Evolutionary conservation across 2,329 filamentous ascomycete species (phyloP), one percentile per base, ranked within the genome.

Genomic region (Fusarium devonianum): DNA sequence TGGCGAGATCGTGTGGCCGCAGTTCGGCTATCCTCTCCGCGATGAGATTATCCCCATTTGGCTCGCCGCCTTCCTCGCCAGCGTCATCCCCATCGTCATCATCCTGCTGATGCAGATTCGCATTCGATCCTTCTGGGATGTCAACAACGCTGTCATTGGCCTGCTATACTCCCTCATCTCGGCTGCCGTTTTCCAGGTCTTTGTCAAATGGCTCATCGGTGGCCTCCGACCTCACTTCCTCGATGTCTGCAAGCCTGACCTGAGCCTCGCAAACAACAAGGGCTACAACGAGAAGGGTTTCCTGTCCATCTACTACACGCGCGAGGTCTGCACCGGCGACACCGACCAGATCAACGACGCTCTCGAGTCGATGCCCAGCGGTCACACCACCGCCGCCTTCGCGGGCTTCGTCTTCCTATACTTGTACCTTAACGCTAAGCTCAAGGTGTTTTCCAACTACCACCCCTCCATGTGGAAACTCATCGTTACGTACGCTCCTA

Each of bases 391-490:
- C 0, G 87, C 87, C 1, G 87, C 86, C 0, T 90, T 90, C 49
- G 86, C 85, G 0, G 87, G 86, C 5, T 87, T 89, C 60, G 78
- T 89, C 16, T 91, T 82, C 66, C 73, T 91, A 3, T 87, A 80
- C 59, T 75, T 91, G 2, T 92, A 90, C 73, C 80, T 92, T 33
- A 91, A 91, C 69, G 88, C 86, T 36, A 91, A 91, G 74, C 78
- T 92, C 58, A 91, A 90, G 77, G 81, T 90, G 46, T 90, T 85
- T 62, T 75, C 82, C 56, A 87, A 89, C 74, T 87, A 88, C 67
- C 87, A 90, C 65, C 83, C 88, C 0, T 77, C 84, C 10, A 84
- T 89, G 79, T 90, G 87, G 88, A 90, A 90, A 72, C 71, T 90
- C 10, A 75, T 87, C 22, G 79, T 77, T 12, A 74, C 84, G 17